Base-by-base conservation (phyloP, 345 rosid genomes). In the Brassica juncea region DNA sequence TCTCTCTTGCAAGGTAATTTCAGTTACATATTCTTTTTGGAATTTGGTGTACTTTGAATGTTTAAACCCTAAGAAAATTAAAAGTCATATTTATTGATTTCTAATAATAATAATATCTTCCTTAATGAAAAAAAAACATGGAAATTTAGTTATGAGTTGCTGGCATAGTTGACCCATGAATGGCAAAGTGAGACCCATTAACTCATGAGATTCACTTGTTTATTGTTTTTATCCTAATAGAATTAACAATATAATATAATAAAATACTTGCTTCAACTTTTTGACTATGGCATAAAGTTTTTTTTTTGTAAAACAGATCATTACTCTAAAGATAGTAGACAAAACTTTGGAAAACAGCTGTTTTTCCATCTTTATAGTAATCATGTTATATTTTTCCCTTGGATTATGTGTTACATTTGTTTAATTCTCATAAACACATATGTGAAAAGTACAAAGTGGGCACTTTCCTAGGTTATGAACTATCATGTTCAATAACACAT, bases 1-100 rank as follows among this genome's bases (percentile, higher is more conserved):
- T 55, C 97, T 94, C 76, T 89, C 94, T 1, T 94, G 98, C 98
- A 94, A 94, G 98, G 98, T 91, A 77, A 35, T 60, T 70, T 71
- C 28, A 55, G 4, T 68, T 23, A 12, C 6, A 73, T 68, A 14
- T 16, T 65, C 27, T 34, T 66, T 30, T 25, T 58, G 31, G 6
- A 67, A 10, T 23, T 59, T 25, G 27, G 15, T 25, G 25, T 10
- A 59, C 32, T 49, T 59, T 10, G 7, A 49, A 28, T 67, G 16
- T 32, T 64, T 64, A 32, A 71, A 28, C 32, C 63, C 15, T 75
- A 58, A 31, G 34, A 27, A 49, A 27, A 27, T 27, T 27, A 27
- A 27, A 27, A 27, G 30, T 27, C 30, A 27, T 27, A 27, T 27
- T 27, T 27, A 27, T 27, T 27, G 30, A 27, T 27, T 27, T 0